These are phyloP conservation scores for Kwoniella bestiolae DNA, from an alignment of 768 basidiomycete genomes.

Conservation along the genomic window DNA sequence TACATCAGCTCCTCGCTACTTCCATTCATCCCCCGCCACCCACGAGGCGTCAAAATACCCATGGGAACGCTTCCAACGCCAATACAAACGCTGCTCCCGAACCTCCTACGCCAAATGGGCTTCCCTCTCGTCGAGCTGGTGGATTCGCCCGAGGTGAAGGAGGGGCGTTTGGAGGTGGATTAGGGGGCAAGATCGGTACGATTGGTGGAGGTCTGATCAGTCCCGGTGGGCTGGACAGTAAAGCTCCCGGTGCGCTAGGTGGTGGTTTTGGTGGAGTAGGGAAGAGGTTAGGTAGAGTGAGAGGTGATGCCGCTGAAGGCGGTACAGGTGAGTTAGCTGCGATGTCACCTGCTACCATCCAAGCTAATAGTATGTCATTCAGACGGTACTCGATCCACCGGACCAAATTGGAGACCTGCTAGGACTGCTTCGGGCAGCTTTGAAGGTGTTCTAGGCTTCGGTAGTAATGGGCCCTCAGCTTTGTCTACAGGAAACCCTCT, in stretches of 20 bases:
- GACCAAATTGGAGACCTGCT: constrained; percentile 40
- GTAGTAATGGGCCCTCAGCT: constrained; percentile 25
- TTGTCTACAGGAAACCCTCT: constrained; percentile 12
- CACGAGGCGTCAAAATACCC: constrained; percentile 65
- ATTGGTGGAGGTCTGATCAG: constrained; percentile 39
- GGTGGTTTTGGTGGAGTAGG: constrained; percentile 50
- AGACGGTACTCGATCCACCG: constrained; percentile 21
- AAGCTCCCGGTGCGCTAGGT: constrained; percentile 39
- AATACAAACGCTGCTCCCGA: constrained; percentile 14
- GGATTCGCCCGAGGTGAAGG: constrained; percentile 56
- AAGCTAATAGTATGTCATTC: background rate
- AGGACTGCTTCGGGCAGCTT: constrained; percentile 50
- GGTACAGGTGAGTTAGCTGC: constrained; percentile 25
- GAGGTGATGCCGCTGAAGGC: constrained; percentile 35
- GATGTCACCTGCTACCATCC: background rate
- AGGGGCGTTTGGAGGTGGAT: constrained; percentile 48
- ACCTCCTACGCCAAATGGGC: constrained; percentile 20
- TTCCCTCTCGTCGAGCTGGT: constrained; percentile 36
- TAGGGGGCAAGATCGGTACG: constrained; percentile 32
- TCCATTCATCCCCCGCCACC: constrained; percentile 84
- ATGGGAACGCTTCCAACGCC: constrained; percentile 13
- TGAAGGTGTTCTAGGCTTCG: constrained; percentile 56
- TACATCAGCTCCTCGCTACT: constrained; percentile 75
- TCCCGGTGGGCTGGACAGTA: constrained; percentile 29
- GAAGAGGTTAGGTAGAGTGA: constrained; percentile 34